These are phyloP conservation scores for Fusarium tanahbumbuense DNA, from an alignment of 2,329 filamentous ascomycete genomes.

Conservation along the genomic window DNA sequence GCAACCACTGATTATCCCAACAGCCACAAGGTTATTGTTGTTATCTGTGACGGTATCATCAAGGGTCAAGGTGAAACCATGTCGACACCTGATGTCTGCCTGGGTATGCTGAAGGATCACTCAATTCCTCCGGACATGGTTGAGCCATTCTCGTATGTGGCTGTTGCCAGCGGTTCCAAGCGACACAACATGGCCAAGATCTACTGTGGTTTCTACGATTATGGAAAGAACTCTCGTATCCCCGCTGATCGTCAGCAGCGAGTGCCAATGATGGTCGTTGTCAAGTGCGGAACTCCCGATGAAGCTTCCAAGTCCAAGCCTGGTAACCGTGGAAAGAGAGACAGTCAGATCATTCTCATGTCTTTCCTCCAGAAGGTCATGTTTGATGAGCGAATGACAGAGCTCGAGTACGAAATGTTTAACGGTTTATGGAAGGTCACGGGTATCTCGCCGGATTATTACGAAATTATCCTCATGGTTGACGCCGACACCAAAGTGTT, in stretches of 20 bases:
- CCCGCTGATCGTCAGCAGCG: slow-evolving; percentile 91
- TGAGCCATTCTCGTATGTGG: slow-evolving; percentile 92
- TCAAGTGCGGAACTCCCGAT: slow-evolving; percentile 94
- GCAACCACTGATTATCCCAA: slow-evolving; percentile 99
- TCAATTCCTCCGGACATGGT: slow-evolving; percentile 84
- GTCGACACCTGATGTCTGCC: slow-evolving; percentile 88
- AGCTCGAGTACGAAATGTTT: slow-evolving; percentile 99
- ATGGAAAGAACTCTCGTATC: slow-evolving; percentile 83
- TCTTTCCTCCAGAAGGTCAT: slow-evolving; percentile 99
- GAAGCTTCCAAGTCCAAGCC: slow-evolving; percentile 86
- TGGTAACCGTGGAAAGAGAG: slow-evolving; percentile 97
- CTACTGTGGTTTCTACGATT: slow-evolving; percentile 98
- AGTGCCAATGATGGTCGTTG: slow-evolving; percentile 95
- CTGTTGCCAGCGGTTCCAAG: slow-evolving; percentile 94
- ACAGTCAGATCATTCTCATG: slow-evolving; percentile 99
- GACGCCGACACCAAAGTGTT: slow-evolving; percentile 99
- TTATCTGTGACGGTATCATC: slow-evolving; percentile 97
- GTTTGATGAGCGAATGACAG: slow-evolving; percentile 99
- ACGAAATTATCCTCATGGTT: slow-evolving; percentile 98
- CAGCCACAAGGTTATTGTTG: slow-evolving; percentile 96
- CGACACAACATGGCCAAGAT: slow-evolving; percentile 99
- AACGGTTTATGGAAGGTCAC: slow-evolving; percentile 99
- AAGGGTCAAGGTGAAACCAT: slow-evolving; percentile 90
- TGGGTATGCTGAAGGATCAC: slow-evolving; percentile 95
- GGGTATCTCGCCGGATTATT: slow-evolving; percentile 97